These are phyloP conservation scores for Solanum sejunctum DNA, from an alignment of 257 asterid species.

Conservation along the genomic window DNA sequence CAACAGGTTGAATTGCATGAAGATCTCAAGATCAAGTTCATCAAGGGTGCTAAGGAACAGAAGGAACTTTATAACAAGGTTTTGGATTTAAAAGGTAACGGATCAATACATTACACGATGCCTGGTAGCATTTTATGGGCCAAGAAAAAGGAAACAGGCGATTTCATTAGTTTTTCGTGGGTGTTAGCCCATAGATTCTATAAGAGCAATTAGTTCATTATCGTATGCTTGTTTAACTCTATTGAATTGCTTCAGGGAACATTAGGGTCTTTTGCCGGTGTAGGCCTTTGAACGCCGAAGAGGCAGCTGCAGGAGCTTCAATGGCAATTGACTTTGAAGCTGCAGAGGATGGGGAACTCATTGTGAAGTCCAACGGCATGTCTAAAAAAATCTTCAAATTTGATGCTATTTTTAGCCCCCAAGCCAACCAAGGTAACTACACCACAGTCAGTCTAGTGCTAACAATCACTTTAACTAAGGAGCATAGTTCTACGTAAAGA, in stretches of 20 bases:
- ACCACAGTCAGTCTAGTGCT: background rate
- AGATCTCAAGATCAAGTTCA: constrained; percentile 55
- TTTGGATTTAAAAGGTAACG: constrained; percentile 74
- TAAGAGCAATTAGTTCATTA: background rate
- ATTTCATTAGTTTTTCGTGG: too few species aligned
- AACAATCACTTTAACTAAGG: background rate
- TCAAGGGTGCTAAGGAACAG: constrained; percentile 55
- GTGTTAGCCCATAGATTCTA: background rate
- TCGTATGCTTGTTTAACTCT: background rate
- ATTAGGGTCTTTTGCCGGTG: constrained; percentile 97
- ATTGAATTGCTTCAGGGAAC: constrained; percentile 46
- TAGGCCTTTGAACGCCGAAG: constrained; percentile 75
- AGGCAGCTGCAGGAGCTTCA: constrained; percentile 54
- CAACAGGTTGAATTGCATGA: constrained; percentile 43
- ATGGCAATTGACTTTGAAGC: constrained; percentile 68
- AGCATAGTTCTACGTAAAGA: background rate
- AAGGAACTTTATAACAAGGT: constrained; percentile 85
- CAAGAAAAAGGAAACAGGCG: too few species aligned
- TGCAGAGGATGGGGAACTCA: constrained; percentile 79
- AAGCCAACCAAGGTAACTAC: constrained; percentile 63
- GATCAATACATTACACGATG: background rate
- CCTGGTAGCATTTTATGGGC: too few species aligned
- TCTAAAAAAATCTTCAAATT: constrained; percentile 58
- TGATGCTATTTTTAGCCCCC: constrained; percentile 76
- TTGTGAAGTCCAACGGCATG: constrained; percentile 54